A percentile compares a stretch with the other conserved stretches of the same genome.
Conservation (phyloP, 306 rosid genomes). For the Prunus campanulata region DNA sequence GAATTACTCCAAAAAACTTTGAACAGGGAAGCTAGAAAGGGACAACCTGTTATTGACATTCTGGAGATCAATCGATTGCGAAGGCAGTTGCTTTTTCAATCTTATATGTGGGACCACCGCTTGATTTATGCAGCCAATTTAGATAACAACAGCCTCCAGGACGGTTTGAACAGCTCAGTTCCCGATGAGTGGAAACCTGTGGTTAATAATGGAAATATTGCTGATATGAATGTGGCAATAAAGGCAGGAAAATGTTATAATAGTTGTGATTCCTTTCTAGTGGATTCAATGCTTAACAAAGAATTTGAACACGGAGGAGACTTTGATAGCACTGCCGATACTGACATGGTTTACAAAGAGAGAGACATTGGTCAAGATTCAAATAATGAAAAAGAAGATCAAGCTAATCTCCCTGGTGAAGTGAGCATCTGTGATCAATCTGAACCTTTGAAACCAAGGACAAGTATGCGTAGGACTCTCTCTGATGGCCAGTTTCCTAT, state of each 20-base stretch:
- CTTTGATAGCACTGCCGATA: constrained; percentile 25
- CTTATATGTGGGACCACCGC: constrained; percentile 84
- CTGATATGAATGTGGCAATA: constrained; percentile 29
- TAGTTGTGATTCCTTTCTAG: constrained; percentile 35
- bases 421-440: constrained; percentile 28
- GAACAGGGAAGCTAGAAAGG: constrained; percentile 50
- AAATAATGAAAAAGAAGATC: constrained; percentile 37
- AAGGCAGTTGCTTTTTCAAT: constrained; percentile 81
- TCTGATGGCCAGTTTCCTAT: constrained; percentile 70
- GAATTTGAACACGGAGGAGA: constrained; percentile 38
- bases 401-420: constrained; percentile 29
- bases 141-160: constrained; percentile 32
- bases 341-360: constrained; percentile 37
- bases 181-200: constrained; percentile 41
- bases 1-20: constrained; percentile 58
- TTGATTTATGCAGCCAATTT: constrained; percentile 46
- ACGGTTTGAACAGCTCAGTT: constrained; percentile 36
- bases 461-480: constrained; percentile 45
- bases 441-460: constrained; percentile 34
- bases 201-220: constrained; percentile 35
- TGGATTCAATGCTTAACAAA: constrained; percentile 30
- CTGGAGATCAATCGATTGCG: constrained; percentile 77
- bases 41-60: constrained; percentile 70
- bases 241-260: constrained; percentile 39
- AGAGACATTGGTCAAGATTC: constrained; percentile 19